These are phyloP conservation scores for Mucor racemosus DNA, from an alignment of 371 early-diverging fungal genomes.

Conservation along the genomic window DNA sequence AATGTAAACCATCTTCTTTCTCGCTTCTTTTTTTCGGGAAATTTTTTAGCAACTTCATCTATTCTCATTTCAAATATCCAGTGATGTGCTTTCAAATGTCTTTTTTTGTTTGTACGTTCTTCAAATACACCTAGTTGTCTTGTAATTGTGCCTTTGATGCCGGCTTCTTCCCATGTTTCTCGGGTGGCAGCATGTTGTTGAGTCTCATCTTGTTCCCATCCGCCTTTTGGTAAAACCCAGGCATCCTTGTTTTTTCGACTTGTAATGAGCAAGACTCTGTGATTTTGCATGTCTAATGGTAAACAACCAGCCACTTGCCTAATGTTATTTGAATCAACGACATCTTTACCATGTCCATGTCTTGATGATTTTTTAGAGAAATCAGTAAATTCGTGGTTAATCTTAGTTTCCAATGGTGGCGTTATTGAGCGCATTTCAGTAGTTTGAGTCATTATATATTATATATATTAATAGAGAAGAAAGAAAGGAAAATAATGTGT, in stretches of 20 bases:
- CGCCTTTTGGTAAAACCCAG: conserved; percentile 64
- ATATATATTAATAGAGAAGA: not conserved
- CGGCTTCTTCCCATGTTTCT: conserved; percentile 68
- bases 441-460: not conserved
- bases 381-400: conserved; percentile 9
- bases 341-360: conserved; percentile 35
- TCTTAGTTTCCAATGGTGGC: conserved; percentile 11
- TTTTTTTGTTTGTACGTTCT: conserved; percentile 39
- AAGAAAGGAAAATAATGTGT: not conserved
- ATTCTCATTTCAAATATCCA: conserved; percentile 61
- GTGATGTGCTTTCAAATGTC: conserved; percentile 46
- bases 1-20: conserved; percentile 52
- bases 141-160: conserved; percentile 55
- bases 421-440: conserved; percentile 18
- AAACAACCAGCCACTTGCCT: conserved; percentile 62
- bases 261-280: conserved; percentile 51
- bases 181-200: conserved; percentile 57
- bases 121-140: conserved; percentile 50
- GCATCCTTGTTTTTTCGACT: conserved; percentile 50
- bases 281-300: conserved; percentile 47
- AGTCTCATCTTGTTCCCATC: conserved; percentile 65
- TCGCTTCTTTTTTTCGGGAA: conserved; percentile 60
- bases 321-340: conserved; percentile 33
- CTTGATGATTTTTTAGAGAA: conserved; percentile 26
- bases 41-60: conserved; percentile 48